Base-by-base conservation (phyloP, 2,329 filamentous ascomycete genomes). In the Arthrobotrys entomopaga region DNA sequence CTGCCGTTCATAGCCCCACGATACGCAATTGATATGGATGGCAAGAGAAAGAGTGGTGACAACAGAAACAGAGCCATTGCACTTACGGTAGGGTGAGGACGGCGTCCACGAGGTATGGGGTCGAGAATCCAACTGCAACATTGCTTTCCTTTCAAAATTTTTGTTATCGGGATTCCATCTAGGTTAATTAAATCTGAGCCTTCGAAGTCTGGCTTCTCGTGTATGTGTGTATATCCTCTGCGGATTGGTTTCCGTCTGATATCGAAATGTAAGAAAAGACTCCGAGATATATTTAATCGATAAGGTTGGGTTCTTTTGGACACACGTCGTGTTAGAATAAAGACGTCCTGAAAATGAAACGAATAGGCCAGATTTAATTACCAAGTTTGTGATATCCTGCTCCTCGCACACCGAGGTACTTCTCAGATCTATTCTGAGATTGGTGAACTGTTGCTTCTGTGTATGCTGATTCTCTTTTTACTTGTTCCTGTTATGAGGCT, bases 101-200 rank as follows among this genome's bases (percentile, higher is more conserved):
- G 67, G 48, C 38, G 63, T 53, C 70, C 70, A 74, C 20, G 58
- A 54, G 8, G 49, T 48, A 20, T 38, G 46, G 29, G 53, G 64
- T 59, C 70, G 56, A 54, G 63, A 66, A 38, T 64, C 70, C 22
- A 74, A 54, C 48, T 67, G 56, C 70, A 74, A 67, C 70, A 74
- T 74, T 26, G 34, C 63, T 66, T 66, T 49, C 46, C 46, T 40
- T 56, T 61, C 54, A 20, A 54, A n/a, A n/a, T n/a, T n/a, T 29
- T 64, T 64, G 57, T 67, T 67, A 67, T 64, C 57, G 56, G 56
- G 34, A 50, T 74, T 63, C 70, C 70, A 74, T 74, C 63, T 74
- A 74, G 57, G 20, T 54, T 42, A 22, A 15, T 20, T 34, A 42
- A 13, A 56, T 10, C 6, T 22, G 29, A 54, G 26, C 38, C 10